phyloP scores from a whole-genome alignment of 768 basidiomycete genomes.

The Dacryopinax spathularia region DNA sequence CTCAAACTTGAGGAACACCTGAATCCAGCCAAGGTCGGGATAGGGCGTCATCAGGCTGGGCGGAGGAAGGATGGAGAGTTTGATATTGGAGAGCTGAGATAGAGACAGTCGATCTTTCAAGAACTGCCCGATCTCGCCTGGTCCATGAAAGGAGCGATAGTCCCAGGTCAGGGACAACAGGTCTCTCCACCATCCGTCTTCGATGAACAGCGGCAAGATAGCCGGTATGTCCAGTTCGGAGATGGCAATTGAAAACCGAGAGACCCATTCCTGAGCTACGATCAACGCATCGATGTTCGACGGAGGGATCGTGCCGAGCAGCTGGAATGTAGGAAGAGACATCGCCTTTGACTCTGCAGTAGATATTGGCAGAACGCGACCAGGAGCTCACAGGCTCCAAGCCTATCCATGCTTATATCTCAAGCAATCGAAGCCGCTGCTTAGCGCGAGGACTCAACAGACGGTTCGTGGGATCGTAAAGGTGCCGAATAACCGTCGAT shows the following conservation, averaged over 20 bases:
- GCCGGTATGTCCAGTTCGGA: conserved; percentile 10
- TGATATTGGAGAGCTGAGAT: conserved; percentile 8
- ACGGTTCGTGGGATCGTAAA: too few relatives aligned
- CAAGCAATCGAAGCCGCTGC: too few relatives aligned
- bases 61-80: conserved; percentile 8
- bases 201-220: conserved; percentile 25
- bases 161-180: conserved; percentile 50
- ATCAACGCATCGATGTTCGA: neutral
- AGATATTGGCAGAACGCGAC: too few relatives aligned
- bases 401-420: neutral
- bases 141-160: conserved; percentile 42
- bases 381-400: neutral
- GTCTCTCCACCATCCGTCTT: conserved; percentile 42
- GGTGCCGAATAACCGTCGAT: too few relatives aligned
- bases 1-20: conserved; percentile 41
- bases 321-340: neutral
- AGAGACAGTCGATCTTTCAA: conserved; percentile 33
- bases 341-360: neutral
- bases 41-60: conserved; percentile 15
- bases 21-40: conserved; percentile 42
- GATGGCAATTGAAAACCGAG: conserved; percentile 19
- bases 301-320: neutral
- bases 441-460: too few relatives aligned
- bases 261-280: neutral
- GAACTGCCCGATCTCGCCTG: conserved; percentile 29